Evolutionary conservation across 2,329 filamentous ascomycete species (phyloP).

Genomic region (Fusarium udum): DNA sequence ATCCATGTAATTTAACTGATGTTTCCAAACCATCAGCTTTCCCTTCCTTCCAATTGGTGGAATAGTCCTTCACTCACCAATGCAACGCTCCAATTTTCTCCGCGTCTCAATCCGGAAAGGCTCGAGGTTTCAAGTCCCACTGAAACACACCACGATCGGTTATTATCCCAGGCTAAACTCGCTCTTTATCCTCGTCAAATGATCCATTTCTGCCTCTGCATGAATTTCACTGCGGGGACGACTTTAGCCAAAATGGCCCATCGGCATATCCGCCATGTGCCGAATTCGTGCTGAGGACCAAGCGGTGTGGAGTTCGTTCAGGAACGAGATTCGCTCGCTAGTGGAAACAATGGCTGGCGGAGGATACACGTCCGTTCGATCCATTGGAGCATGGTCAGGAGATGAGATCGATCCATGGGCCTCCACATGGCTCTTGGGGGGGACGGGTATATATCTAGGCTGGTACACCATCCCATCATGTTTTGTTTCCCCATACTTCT

Average conservation of each 20-base stretch:
- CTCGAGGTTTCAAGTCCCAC: conserved; percentile 12
- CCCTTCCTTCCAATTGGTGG: neutral
- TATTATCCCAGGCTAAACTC: conserved; percentile 5
- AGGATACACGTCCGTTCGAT: conserved; percentile 15
- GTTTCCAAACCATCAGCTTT: neutral
- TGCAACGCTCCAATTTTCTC: neutral
- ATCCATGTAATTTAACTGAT: neutral
- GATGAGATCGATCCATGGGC: neutral
- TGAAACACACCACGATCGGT: conserved; percentile 10
- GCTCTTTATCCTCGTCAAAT: neutral
- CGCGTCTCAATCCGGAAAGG: conserved; percentile 3
- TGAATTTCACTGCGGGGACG: neutral
- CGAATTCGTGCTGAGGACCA: neutral
- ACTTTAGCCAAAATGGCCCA: neutral
- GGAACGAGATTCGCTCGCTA: neutral
- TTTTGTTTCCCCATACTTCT: neutral
- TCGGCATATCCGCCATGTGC: neutral
- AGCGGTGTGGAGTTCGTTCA: neutral
- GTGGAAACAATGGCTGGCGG: conserved; percentile 7
- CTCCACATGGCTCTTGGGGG: neutral
- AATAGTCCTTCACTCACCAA: neutral
- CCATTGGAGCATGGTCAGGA: conserved; percentile 3
- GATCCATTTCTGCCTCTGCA: neutral
- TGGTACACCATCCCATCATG: neutral
- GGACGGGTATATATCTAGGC: neutral